Evolutionary conservation across 805 yeast genomes (phyloP).

Genomic region (Yarrowia divulgata): DNA sequence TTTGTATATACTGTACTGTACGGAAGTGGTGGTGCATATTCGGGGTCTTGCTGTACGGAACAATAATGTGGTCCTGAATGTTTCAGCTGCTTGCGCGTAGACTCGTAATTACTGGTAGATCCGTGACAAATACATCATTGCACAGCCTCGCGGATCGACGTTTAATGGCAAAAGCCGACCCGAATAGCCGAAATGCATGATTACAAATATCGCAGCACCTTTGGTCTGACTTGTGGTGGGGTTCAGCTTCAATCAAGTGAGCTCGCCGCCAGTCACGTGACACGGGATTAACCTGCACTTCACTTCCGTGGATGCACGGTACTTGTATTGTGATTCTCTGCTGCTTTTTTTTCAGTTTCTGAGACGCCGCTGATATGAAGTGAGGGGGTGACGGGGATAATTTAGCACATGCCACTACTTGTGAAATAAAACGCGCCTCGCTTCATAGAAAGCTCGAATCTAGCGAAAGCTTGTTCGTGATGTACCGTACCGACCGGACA

Average conservation of each 20-base stretch:
- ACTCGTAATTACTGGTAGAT: too few species aligned
- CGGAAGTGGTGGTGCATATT: too few species aligned
- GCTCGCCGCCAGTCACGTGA: neutral
- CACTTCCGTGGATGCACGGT: neutral
- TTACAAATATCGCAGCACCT: slow-evolving; percentile 2
- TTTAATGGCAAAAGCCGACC: slow-evolving; percentile 1
- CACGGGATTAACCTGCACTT: neutral
- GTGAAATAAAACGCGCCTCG: neutral
- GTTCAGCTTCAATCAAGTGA: neutral
- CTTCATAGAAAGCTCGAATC: neutral
- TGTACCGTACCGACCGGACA: too few species aligned
- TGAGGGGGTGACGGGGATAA: neutral
- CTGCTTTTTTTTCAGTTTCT: neutral
- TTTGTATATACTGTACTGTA: too few species aligned
- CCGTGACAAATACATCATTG: neutral
- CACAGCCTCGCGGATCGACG: neutral
- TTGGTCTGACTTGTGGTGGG: neutral
- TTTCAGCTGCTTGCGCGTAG: too few species aligned
- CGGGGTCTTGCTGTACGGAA: too few species aligned
- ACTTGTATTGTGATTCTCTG: neutral
- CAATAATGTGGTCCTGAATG: too few species aligned
- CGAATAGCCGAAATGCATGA: slow-evolving; percentile 11
- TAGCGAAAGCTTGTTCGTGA: too few species aligned
- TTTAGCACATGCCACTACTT: neutral
- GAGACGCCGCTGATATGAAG: neutral